These are phyloP conservation scores for Leccinum sublutescens DNA, from an alignment of 768 basidiomycete genomes.

Conservation along the genomic window DNA sequence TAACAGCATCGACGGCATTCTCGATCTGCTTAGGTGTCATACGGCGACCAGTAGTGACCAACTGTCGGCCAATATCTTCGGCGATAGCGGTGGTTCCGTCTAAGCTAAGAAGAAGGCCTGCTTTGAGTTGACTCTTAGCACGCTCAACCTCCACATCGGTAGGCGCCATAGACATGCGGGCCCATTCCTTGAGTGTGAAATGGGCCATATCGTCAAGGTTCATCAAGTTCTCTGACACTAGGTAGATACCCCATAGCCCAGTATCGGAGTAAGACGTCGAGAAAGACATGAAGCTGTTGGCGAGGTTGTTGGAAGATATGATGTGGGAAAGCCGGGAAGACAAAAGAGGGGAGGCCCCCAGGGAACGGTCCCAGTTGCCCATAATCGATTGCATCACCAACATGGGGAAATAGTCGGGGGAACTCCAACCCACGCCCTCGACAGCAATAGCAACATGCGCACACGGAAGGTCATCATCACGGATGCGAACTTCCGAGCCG, in stretches of 20 bases:
- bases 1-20: conserved; percentile 86
- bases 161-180: conserved; percentile 87
- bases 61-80: conserved; percentile 97
- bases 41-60: conserved; percentile 90
- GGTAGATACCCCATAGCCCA: conserved; percentile 98
- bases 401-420: conserved; percentile 99
- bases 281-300: conserved; percentile 99
- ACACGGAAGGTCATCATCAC: conserved; percentile 87
- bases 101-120: conserved; percentile 81
- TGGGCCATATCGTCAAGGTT: conserved; percentile 93
- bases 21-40: conserved; percentile 94
- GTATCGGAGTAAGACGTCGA: conserved; percentile 98
- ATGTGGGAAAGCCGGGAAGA: conserved; percentile 91
- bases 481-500: conserved; percentile 93
- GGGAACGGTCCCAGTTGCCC: conserved; percentile 98
- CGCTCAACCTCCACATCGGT: conserved; percentile 89
- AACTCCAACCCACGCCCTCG: conserved; percentile 97
- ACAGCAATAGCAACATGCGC: conserved; percentile 96
- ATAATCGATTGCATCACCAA: conserved; percentile 97
- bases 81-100: conserved; percentile 97
- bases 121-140: conserved; percentile 98
- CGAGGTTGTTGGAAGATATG: conserved; percentile 90
- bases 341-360: conserved; percentile 86
- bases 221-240: conserved; percentile 90
- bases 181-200: conserved; percentile 95